These are phyloP conservation scores for Medicago truncatula DNA, from an alignment of 306 rosid genomes.

Conservation along the genomic window DNA sequence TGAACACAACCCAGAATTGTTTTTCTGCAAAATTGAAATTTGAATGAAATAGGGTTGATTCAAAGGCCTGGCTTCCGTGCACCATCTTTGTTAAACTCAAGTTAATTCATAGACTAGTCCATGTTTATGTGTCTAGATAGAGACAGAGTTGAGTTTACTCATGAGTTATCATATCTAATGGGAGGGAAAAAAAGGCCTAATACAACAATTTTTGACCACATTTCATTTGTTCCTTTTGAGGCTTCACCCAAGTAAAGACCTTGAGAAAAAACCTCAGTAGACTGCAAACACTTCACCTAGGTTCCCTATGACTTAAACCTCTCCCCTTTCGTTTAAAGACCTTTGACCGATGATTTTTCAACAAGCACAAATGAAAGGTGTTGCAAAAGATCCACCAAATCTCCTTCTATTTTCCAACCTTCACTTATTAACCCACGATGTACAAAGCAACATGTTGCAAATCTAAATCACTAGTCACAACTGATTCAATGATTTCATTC, in stretches of 20 bases:
- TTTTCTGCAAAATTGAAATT: background rate
- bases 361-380: background rate
- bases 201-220: background rate
- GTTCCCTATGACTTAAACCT: background rate
- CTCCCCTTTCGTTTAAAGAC: background rate
- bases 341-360: background rate
- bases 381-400: background rate
- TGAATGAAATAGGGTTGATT: background rate
- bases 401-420: background rate
- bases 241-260: background rate
- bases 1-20: background rate
- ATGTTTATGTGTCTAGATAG: background rate
- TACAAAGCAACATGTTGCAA: background rate
- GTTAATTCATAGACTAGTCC: background rate
- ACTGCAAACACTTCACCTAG: background rate
- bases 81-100: background rate
- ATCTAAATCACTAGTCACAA: constrained; percentile 6
- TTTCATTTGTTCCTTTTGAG: background rate
- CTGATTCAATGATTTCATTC: background rate
- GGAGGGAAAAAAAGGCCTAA: background rate
- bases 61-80: background rate
- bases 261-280: background rate
- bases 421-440: background rate
- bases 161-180: background rate
- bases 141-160: background rate